A percentile compares a stretch with the other conserved stretches of the same genome.
Conservation (phyloP, 257 asterid species). For the Primulina eburnea region DNA sequence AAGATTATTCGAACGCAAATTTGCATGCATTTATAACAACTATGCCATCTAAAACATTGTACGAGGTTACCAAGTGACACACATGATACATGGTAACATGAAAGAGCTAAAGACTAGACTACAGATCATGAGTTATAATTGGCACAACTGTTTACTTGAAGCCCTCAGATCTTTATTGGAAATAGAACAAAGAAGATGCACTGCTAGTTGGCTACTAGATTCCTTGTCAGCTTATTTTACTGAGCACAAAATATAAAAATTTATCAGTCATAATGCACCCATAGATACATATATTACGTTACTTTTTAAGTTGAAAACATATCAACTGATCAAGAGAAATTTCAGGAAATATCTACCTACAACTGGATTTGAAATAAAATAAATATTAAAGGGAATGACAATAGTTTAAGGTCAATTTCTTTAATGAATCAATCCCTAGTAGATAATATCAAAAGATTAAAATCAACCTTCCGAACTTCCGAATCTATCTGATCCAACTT, state of each 20-base stretch:
- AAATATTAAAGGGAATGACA: neutral
- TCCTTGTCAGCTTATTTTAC: neutral
- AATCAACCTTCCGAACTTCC: neutral
- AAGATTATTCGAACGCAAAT: slow-evolving; percentile 20
- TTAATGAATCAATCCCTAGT: neutral
- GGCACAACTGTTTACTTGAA: slow-evolving; percentile 7
- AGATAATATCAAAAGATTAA: neutral
- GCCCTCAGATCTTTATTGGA: neutral
- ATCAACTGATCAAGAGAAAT: neutral
- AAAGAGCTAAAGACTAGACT: neutral
- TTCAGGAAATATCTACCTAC: neutral
- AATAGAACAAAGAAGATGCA: slow-evolving; percentile 6
- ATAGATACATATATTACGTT: neutral
- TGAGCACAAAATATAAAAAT: neutral
- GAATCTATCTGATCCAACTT: neutral
- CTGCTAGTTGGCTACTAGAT: slow-evolving; percentile 4
- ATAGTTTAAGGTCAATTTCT: neutral
- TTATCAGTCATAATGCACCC: neutral
- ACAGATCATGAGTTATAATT: slow-evolving; percentile 4
- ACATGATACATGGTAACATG: neutral
- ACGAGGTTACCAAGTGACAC: neutral
- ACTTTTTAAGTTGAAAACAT: neutral
- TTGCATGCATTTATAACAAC: slow-evolving; percentile 3
- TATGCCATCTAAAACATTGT: neutral
- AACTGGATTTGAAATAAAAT: neutral